Base-by-base conservation (phyloP, 2,329 filamentous ascomycete genomes). In the Talaromyces piceae region DNA sequence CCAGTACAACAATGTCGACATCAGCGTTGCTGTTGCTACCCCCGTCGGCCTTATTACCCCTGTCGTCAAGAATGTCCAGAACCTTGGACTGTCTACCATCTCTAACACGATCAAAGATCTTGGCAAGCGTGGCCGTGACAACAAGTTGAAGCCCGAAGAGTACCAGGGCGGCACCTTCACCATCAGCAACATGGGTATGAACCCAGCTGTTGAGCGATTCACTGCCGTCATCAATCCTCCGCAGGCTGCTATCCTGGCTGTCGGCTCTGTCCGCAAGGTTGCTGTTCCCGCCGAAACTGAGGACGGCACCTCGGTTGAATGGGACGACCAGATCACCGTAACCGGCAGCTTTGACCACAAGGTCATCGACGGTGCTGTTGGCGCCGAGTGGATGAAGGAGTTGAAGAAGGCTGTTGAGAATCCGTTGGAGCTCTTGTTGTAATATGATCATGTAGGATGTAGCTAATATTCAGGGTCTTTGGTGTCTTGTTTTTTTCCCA, bases 131-230 rank as follows among this genome's bases (percentile, higher is more conserved):
- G 93, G 93, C 57, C 84, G 90, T 56, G 93, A 97, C 62, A 88
- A 88, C 76, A 98, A 97, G 84, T 87, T 98, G 64, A 97, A 97
- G 86, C 93, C 93, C 45, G 91, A 98, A 73, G 91, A 98, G 76
- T 98, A 95, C 83, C 91, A 96, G 80, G 93, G 93, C 51, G 93
- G 93, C 70, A 95, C 89, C 70, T 95, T 98, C 76, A 96, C 91
- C 72, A 97, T 98, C 75, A 95, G 88, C 77, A 98, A 98, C 83
- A 95, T 98, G 93, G 93, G 93, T 73, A 98, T 98, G 93, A 98
- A 98, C 82, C 68, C 84, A 45, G 91, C 93, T 47, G 86, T 98
- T 57, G 91, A 97, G 75, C 83, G 91, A 70, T 98, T 98, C 77
- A 97, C 93, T 48, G 93, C 93, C 61, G 87, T 98, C 67, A 95